Evolutionary conservation across 2,329 filamentous ascomycete genomes (phyloP), one percentile per base, ranked within the genome.

Genomic region (Colletotrichum sp.): DNA sequence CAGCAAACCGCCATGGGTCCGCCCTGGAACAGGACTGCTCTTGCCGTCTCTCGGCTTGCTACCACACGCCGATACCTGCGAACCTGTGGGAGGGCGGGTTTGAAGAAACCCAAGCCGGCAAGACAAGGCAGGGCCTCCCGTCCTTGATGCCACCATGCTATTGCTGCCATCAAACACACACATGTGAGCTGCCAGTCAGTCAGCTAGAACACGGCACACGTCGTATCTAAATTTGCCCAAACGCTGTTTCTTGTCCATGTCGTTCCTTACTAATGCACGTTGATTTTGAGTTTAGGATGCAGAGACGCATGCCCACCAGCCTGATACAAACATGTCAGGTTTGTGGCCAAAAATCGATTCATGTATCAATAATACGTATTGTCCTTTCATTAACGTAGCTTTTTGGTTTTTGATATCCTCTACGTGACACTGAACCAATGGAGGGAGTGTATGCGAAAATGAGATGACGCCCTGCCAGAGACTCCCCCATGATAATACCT

Each of bases 361-460:
- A 51, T 57, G 61, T 66, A 24, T 73, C 38, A 64, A n/a, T 47
- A 57, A n/a, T 71, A 34, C 33, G 16, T 69, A 8, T 21, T 47
- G 13, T 73, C 43, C 21, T 63, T 24, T 73, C 43, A 51, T 51
- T 51, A 51, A 21, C 43, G 43, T 73, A 71, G 62, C 47, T 62
- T 65, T 36, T 59, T 43, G 8, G 43, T 18, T 66, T 65, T 71
- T 71, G 43, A 38, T 71, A 66, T 71, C 68, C 68, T 62, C 43
- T 66, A 70, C 62, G 27, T 61, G 67, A 66, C 67, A 70, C 57
- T 62, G 16, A 34, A 47, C 34, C 38, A 57, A 15, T 54, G 24
- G 59, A 63, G 61, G 24, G 55, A 62, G 55, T 73, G 62, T 66
- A 57, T 55, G 43, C 57, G 33, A 51, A 51, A 51, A 51, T 51